Evolutionary conservation across 192 early-diverging fungal species (phyloP), one percentile per base, ranked within the genome.

Genomic region (Coemansia sp.): DNA sequence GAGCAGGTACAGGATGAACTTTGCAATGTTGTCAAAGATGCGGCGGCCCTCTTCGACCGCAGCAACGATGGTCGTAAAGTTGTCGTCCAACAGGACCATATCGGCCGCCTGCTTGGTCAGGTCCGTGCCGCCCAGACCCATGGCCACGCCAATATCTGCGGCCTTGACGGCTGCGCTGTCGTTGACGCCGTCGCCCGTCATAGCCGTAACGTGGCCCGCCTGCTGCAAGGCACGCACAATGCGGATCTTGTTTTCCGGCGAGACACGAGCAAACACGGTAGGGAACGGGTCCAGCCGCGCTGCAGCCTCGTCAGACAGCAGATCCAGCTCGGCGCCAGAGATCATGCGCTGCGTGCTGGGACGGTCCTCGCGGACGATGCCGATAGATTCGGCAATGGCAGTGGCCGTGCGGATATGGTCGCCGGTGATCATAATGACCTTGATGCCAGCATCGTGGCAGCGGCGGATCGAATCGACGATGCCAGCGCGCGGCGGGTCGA

Each of bases 31-130:
- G 77, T 92, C 91, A 76, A 94, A 98, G 11, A 98, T 92, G 32
- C 83, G 85, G 14, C 96, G 79, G 26, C 96, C 96, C 67, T 96
- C 92, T 51, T 85, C 79, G 10, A 98, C 85, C 9, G 92, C 94
- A n/a, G 78, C 78, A 5, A 96, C 89, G 56, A 98, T 98, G 8
- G 89, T 96, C 28, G 90, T 79, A 57, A 96, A 98, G 75, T 98
- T 86, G 77, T 96, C 94, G 67, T 98, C 85, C 16, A 87, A 81
- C 3, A 98, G 65, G 34, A 98, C 86, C 57, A 98, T 92, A 54
- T 98, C 96, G 4, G 96, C 94, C 10, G 94, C 96, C 58, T 98
- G 93, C 69, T 96, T 98, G 36, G 96, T 94, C 38, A 98, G 93
- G 46, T 98, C 96, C 0, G 94, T 94, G 30, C 96, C 96, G 18